Evolutionary conservation across 1,284 basidiomycete species (phyloP).

Genomic region (Amylostereum areolatum): DNA sequence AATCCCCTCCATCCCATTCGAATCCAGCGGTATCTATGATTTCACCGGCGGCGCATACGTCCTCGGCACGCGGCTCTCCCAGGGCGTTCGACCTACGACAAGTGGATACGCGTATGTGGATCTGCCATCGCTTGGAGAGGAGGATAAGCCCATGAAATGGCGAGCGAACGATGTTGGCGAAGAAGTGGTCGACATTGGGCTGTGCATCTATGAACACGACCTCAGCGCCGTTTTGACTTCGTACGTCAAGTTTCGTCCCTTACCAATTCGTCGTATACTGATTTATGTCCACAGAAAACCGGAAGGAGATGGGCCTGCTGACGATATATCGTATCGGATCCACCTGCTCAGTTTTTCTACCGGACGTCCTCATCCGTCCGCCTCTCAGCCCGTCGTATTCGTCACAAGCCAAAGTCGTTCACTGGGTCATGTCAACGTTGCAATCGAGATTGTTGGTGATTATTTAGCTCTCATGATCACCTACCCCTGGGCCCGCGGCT

Average conservation of each 20-base stretch:
- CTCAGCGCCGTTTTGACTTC: slow-evolving; percentile 28
- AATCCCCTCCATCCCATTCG: slow-evolving; percentile 5
- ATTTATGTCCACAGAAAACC: slow-evolving; percentile 1
- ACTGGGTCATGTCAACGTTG: slow-evolving; percentile 23
- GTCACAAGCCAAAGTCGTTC: slow-evolving; percentile 19
- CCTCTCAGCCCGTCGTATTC: slow-evolving; percentile 28
- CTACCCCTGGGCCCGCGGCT: slow-evolving; percentile 14
- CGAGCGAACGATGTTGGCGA: slow-evolving; percentile 17
- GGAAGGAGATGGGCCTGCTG: background rate
- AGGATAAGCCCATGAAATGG: slow-evolving; percentile 20
- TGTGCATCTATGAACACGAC: slow-evolving; percentile 40
- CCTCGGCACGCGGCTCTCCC: slow-evolving; percentile 8
- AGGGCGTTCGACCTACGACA: slow-evolving; percentile 1
- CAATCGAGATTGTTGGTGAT: slow-evolving; percentile 46
- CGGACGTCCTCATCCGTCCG: slow-evolving; percentile 34
- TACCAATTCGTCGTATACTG: background rate
- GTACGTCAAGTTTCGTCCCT: slow-evolving; percentile 5
- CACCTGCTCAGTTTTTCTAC: slow-evolving; percentile 36
- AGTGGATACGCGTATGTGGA: slow-evolving; percentile 10
- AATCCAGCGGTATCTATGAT: slow-evolving; percentile 12
- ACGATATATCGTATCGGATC: slow-evolving; percentile 16
- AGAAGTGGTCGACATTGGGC: slow-evolving; percentile 30
- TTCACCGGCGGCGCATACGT: slow-evolving; percentile 12
- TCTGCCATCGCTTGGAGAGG: slow-evolving; percentile 9
- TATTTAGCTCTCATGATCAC: slow-evolving; percentile 38